These are phyloP conservation scores for Takashimella tepidaria DNA, from an alignment of 1,284 basidiomycete genomes.

Conservation along the genomic window DNA sequence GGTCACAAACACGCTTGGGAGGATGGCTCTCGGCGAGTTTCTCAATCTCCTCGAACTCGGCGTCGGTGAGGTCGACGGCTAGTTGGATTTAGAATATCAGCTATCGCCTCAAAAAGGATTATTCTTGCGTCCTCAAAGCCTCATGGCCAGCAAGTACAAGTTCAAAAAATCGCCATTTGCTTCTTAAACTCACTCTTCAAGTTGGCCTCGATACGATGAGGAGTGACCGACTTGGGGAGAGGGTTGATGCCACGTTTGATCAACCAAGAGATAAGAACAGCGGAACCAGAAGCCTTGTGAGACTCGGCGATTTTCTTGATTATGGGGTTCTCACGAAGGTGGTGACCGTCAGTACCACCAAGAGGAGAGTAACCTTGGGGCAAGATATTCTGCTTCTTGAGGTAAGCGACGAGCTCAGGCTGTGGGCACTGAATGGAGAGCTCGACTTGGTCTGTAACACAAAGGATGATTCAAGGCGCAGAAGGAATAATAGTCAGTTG, in stretches of 20 bases:
- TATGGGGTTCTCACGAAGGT: constrained; percentile 59
- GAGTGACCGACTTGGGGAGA: constrained; percentile 50
- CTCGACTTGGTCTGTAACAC: constrained; percentile 62
- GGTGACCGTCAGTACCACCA: constrained; percentile 62
- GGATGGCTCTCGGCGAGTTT: constrained; percentile 34
- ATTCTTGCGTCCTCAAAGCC: too few relatives aligned
- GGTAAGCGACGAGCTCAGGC: constrained; percentile 66
- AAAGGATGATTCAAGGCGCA: too few relatives aligned
- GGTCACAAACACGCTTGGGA: constrained; percentile 43
- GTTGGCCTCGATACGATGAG: constrained; percentile 46
- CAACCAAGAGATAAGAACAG: constrained; percentile 73
- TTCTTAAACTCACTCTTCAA: constrained; percentile 32
- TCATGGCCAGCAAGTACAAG: too few relatives aligned
- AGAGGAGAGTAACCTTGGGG: constrained; percentile 76
- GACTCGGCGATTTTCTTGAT: constrained; percentile 59
- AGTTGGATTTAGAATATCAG: too few relatives aligned
- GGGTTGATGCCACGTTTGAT: constrained; percentile 63
- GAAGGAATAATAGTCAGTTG: neutral
- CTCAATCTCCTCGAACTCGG: constrained; percentile 39
- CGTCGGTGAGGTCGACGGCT: constrained; percentile 39
- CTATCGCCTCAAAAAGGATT: too few relatives aligned
- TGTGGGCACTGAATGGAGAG: constrained; percentile 77
- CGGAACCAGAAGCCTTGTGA: constrained; percentile 68
- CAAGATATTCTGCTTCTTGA: constrained; percentile 56
- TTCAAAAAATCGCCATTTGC: neutral